Base-by-base conservation (phyloP, 73 alveolate genomes). In the Paramecium pentaurelia region DNA sequence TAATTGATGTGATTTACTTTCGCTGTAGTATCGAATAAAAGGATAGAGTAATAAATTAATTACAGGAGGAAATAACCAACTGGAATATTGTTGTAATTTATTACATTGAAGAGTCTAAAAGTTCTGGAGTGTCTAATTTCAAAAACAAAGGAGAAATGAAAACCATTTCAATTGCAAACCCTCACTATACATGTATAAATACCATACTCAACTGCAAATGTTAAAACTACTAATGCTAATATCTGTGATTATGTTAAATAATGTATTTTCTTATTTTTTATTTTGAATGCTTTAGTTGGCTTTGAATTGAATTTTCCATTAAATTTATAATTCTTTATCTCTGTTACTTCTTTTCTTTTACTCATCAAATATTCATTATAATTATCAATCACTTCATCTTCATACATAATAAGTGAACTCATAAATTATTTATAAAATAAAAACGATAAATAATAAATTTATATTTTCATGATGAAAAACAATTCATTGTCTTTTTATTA, bases 131-230 rank as follows among this genome's bases (percentile, higher is more conserved):
- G 40, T 73, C 60, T 37, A 73, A 73, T 73, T 73, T 73, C 60
- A 73, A 20, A 38, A 73, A 73, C 60, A 73, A 73, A 4, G 87
- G 87, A 16, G 87, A 73, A 4, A 73, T 73, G 60, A 73, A 73
- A 73, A 40, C 87, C 87, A 73, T 73, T 37, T 73, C 87, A 40
- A 73, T 73, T 73, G 87, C 87, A 40, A 73, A 73, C 60, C 87
- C 87, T 73, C 47, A 34, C 87, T 73, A 73, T 73, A 73, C 0
- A 38, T 73, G 47, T 40, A 40, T 36, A 73, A 38, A 38, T 73
- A 73, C 87, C 87, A 73, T 73, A 73, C 87, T 73, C 87, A 37
- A 73, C 87, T 36, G 87, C 87, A 38, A 36, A 73, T 20, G 58
- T 73, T 73, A 73, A 38, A 36, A 73, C 87, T 16, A 73, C 58